phyloP scores from a whole-genome alignment of 768 basidiomycete species.

The Phaffia australis region DNA sequence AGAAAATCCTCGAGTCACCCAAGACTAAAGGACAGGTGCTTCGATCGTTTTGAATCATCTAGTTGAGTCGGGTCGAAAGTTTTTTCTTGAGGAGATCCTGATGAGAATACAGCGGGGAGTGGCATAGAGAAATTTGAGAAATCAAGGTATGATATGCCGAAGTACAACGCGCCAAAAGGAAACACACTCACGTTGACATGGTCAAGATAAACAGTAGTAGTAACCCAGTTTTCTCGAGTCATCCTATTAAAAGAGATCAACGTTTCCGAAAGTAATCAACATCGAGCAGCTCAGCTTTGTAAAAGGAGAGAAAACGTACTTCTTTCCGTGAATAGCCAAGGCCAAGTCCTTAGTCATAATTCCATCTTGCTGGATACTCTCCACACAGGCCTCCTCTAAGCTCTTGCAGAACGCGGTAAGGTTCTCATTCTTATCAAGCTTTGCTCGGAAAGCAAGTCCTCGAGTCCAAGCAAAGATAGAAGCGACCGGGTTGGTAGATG shows the following conservation, averaged over 20 bases:
- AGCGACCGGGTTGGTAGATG: slow-evolving; percentile 95
- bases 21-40: no score
- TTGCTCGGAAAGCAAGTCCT: slow-evolving; percentile 71
- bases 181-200: slow-evolving; percentile 18
- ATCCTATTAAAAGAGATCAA: slow-evolving; percentile 37
- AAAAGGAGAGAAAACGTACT: slow-evolving; percentile 30
- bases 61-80: not conserved
- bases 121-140: not conserved
- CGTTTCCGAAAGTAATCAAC: not conserved
- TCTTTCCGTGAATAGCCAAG: slow-evolving; percentile 80
- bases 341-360: slow-evolving; percentile 98
- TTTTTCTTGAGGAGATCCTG: slow-evolving; percentile 8
- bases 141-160: not conserved
- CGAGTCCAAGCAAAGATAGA: slow-evolving; percentile 99
- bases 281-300: not conserved
- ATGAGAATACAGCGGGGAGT: no score
- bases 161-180: not conserved
- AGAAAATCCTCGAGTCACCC: no score
- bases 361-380: slow-evolving; percentile 79
- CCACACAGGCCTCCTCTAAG: slow-evolving; percentile 77
- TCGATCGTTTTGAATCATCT: no score
- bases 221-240: slow-evolving; percentile 93
- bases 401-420: slow-evolving; percentile 63
- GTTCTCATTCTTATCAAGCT: slow-evolving; percentile 70
- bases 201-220: slow-evolving; percentile 53